Base-by-base conservation (phyloP, 2,329 filamentous ascomycete species). In the Monosporascus sp. region DNA sequence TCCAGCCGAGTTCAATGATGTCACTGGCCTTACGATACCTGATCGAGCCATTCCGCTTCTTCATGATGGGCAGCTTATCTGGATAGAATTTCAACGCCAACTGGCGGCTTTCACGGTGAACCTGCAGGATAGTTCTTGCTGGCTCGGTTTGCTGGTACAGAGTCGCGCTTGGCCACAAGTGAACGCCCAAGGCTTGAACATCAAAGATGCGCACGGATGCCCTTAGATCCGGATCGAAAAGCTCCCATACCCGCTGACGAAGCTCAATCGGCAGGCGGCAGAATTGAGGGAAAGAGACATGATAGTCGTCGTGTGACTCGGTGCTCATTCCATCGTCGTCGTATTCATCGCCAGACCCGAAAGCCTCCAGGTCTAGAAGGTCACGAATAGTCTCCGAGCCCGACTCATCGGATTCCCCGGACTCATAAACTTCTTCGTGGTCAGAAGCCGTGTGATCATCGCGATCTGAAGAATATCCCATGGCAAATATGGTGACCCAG, bases 231-330 rank as follows among this genome's bases (percentile, higher is more conserved):
- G 64, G 66, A 51, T 70, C 69, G 49, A 69, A 68, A 8, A 62
- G 58, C 19, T 67, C 64, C 71, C 71, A 73, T 38, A 73, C 60
- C 31, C 56, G 63, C 5, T 59, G 45, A 36, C 70, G 69, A 14
- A 73, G 64, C 52, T 73, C 71, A 7, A 60, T 52, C 1, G 71
- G 71, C 2, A 73, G 58, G 19, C 54, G 61, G 36, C 48, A 56
- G 54, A 73, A 73, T 24, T 71, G 68, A 6, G 66, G 67, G 49
- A 73, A 73, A 20, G 51, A 63, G 20, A 52, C 36, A 20, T 51
- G 45, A 19, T 57, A 49, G 19, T 50, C 40, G 11, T 52, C 50
- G 41, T 48, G 44, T 27, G 52, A 41, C 31, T 31, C 53, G 16
- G 49, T 48, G 17, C 34, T 38, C 34, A 20, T 44, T 34, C 38